These are phyloP conservation scores for Conoideocrella luteorostrata DNA, from an alignment of 2,329 filamentous ascomycete species.

Conservation along the genomic window DNA sequence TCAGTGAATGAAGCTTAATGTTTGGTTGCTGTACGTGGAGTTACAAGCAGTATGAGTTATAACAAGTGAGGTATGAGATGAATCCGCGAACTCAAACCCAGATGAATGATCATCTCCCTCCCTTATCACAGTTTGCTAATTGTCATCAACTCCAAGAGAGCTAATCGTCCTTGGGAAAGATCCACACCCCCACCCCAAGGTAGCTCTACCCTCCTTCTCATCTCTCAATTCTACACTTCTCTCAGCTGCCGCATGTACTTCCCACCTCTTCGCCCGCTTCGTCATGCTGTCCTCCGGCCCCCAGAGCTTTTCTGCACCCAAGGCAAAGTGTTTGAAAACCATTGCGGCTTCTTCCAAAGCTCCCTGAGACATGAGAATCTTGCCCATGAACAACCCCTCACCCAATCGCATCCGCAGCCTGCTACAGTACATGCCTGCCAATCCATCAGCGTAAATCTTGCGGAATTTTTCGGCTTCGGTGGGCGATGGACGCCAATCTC, in stretches of 20 bases:
- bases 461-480: no score
- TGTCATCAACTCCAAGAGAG: no score
- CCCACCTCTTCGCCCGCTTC: background rate
- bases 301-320: background rate
- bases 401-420: background rate
- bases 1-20: no score
- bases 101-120: no score
- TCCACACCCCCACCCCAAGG: background rate
- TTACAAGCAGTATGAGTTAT: no score
- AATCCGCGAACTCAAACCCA: no score
- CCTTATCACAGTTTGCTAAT: no score
- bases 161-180: background rate
- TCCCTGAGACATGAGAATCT: background rate
- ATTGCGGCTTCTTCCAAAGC: background rate
- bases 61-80: no score
- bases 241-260: background rate
- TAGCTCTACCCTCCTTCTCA: background rate
- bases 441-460: background rate
- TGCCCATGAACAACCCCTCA: background rate
- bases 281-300: background rate
- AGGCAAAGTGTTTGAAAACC: background rate
- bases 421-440: background rate
- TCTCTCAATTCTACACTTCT: background rate
- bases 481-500: background rate
- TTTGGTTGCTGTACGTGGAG: no score